These are phyloP conservation scores for Dichomitus squalens DNA, from an alignment of 1,284 basidiomycete species.

Conservation along the genomic window DNA sequence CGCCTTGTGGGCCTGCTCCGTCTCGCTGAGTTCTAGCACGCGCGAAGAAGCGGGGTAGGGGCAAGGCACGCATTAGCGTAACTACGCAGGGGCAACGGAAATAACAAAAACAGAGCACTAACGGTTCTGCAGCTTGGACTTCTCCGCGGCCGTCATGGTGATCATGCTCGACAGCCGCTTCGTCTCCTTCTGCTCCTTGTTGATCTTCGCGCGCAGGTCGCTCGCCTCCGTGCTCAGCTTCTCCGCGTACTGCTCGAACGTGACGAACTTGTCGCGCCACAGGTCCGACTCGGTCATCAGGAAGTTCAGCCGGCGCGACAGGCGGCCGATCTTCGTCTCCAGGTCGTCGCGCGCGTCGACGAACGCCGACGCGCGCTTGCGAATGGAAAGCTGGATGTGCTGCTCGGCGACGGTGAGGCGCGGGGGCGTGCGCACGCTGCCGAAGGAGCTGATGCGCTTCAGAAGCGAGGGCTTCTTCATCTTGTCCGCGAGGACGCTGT, in stretches of 20 bases:
- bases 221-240: constrained; percentile 83
- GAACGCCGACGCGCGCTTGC: constrained; percentile 87
- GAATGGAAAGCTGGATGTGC: constrained; percentile 82
- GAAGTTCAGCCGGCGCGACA: constrained; percentile 84
- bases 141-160: constrained; percentile 75
- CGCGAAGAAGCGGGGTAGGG: background rate
- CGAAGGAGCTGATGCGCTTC: constrained; percentile 82
- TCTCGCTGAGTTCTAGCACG: constrained; percentile 63
- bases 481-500: constrained; percentile 86
- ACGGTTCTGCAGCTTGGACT: constrained; percentile 74
- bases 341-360: constrained; percentile 92
- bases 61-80: constrained; percentile 14
- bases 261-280: constrained; percentile 90
- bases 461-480: constrained; percentile 89
- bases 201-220: constrained; percentile 80
- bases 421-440: constrained; percentile 69
- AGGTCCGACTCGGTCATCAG: constrained; percentile 89
- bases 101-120: constrained; percentile 34
- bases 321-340: constrained; percentile 86
- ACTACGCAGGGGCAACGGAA: constrained; percentile 1
- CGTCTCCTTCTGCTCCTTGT: constrained; percentile 86
- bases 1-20: constrained; percentile 72
- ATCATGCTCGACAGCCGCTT: constrained; percentile 79
- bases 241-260: constrained; percentile 91
- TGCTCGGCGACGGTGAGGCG: constrained; percentile 80